phyloP scores from a whole-genome alignment of 768 basidiomycete species.

The Xerocomellus chrysenteron region DNA sequence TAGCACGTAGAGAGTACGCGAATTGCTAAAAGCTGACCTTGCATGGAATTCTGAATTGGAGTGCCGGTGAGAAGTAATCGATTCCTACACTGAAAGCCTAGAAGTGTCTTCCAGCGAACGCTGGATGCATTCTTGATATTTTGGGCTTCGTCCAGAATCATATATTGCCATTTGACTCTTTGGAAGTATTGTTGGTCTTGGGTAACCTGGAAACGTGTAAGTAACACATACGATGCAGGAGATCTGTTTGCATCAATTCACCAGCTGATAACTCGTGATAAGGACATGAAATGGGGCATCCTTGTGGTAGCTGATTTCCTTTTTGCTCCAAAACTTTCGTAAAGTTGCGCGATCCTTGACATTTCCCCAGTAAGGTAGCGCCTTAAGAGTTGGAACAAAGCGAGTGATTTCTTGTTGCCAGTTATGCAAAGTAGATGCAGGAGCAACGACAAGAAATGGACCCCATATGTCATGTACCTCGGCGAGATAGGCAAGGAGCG shows the following conservation, averaged over 20 bases:
- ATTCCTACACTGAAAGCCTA: slow-evolving; percentile 95
- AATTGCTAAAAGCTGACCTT: slow-evolving; percentile 54
- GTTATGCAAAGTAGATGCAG: slow-evolving; percentile 95
- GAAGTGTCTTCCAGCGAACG: slow-evolving; percentile 94
- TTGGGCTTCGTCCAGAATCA: slow-evolving; percentile 99
- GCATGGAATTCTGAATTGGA: slow-evolving; percentile 99
- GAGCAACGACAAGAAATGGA: slow-evolving; percentile 96
- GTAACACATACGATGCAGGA: neutral
- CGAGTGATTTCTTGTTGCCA: slow-evolving; percentile 99
- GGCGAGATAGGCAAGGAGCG: slow-evolving; percentile 90
- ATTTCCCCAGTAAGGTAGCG: slow-evolving; percentile 97
- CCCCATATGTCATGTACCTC: slow-evolving; percentile 99
- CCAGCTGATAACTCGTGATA: slow-evolving; percentile 96
- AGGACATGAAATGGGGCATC: slow-evolving; percentile 96
- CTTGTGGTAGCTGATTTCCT: slow-evolving; percentile 92
- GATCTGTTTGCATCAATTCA: slow-evolving; percentile 34
- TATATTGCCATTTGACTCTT: slow-evolving; percentile 98
- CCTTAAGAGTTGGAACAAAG: slow-evolving; percentile 92
- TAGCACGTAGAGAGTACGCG: neutral
- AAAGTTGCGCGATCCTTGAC: slow-evolving; percentile 93
- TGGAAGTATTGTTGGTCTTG: slow-evolving; percentile 99
- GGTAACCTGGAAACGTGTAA: slow-evolving; percentile 58
- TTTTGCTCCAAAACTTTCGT: slow-evolving; percentile 97
- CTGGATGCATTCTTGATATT: slow-evolving; percentile 98
- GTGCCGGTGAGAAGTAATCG: slow-evolving; percentile 94